Percentiles rank a stretch among this genome's conserved stretches.
phyloP scores from a whole-genome alignment of 2,329 filamentous ascomycete species.

The Arthrinium puccinioides region DNA sequence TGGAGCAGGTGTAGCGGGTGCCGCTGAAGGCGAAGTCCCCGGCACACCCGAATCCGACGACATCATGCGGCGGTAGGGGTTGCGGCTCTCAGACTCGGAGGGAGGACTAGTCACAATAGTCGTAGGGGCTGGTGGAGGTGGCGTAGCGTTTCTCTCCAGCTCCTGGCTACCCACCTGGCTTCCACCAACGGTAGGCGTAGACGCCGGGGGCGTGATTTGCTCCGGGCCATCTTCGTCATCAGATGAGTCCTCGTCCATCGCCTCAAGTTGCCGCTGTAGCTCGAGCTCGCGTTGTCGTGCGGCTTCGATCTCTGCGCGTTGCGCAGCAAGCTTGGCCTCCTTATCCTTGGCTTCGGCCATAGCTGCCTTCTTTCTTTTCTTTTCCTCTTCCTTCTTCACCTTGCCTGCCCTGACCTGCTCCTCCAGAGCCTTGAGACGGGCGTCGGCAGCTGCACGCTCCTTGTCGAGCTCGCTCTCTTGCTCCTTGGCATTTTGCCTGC shows the following conservation, averaged over 20 bases:
- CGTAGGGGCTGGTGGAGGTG: slow-evolving; percentile 44
- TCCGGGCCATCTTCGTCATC: slow-evolving; percentile 77
- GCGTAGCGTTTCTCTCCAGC: slow-evolving; percentile 39
- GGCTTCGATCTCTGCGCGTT: slow-evolving; percentile 86
- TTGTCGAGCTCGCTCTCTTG: slow-evolving; percentile 75
- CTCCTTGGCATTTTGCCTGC: slow-evolving; percentile 62
- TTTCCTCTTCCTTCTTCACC: slow-evolving; percentile 93
- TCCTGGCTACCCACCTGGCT: slow-evolving; percentile 41
- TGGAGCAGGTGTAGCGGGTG: slow-evolving; percentile 34
- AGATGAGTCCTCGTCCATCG: slow-evolving; percentile 64
- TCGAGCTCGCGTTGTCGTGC: slow-evolving; percentile 86
- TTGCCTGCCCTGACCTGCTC: slow-evolving; percentile 92
- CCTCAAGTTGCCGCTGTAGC: slow-evolving; percentile 78
- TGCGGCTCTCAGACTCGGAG: slow-evolving; percentile 73
- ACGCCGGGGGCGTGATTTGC: slow-evolving; percentile 57
- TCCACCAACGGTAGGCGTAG: slow-evolving; percentile 46
- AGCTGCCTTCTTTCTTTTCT: slow-evolving; percentile 83
- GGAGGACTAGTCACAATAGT: slow-evolving; percentile 45
- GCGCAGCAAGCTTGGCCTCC: slow-evolving; percentile 74
- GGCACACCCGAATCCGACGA: slow-evolving; percentile 49
- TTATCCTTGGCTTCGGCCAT: slow-evolving; percentile 82
- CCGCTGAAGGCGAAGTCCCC: slow-evolving; percentile 29
- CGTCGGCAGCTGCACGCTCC: slow-evolving; percentile 74
- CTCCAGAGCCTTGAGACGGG: slow-evolving; percentile 80
- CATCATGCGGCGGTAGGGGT: slow-evolving; percentile 91